Percentiles rank a stretch among this genome's conserved stretches.
Evolutionary conservation across 2,329 filamentous ascomycete genomes (phyloP).

Genomic region (Drechslerella coelobrocha): DNA sequence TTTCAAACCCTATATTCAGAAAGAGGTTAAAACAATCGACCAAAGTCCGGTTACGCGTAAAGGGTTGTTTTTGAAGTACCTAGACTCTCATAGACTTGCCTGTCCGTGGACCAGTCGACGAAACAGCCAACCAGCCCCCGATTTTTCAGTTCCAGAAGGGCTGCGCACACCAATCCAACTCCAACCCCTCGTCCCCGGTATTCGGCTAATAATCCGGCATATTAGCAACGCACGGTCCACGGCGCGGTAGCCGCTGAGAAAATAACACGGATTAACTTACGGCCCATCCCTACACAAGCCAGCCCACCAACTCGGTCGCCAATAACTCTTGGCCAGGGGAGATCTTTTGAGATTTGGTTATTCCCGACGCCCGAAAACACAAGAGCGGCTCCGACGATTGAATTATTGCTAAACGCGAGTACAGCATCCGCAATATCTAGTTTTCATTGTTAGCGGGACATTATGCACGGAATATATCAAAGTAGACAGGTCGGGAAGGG

Average conservation of each 20-base stretch:
- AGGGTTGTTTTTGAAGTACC: constrained; percentile 2
- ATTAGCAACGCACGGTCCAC: constrained; percentile 10
- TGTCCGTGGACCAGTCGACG: constrained; percentile 54
- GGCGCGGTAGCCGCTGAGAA: background rate
- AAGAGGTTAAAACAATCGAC: background rate
- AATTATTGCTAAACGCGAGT: constrained; percentile 53
- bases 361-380: constrained; percentile 54
- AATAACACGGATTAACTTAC: constrained; percentile 46
- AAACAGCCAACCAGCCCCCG: constrained; percentile 55
- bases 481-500: background rate
- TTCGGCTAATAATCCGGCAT: constrained; percentile 47
- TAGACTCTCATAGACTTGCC: constrained; percentile 45
- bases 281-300: constrained; percentile 55
- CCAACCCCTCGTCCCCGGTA: constrained; percentile 54
- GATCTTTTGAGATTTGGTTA: constrained; percentile 55
- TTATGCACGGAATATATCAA: background rate
- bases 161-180: constrained; percentile 54
- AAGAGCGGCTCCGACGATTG: constrained; percentile 54
- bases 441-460: constrained; percentile 4
- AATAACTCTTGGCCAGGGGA: constrained; percentile 55
- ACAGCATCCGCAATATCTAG: constrained; percentile 55
- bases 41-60: background rate
- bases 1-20: constrained; percentile 30
- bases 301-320: constrained; percentile 55
- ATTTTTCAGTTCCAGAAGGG: constrained; percentile 54